A percentile compares a stretch with the other conserved stretches of the same genome.
phyloP scores from a whole-genome alignment of 495 filamentous ascomycete species.

The Trichoderma virens region DNA sequence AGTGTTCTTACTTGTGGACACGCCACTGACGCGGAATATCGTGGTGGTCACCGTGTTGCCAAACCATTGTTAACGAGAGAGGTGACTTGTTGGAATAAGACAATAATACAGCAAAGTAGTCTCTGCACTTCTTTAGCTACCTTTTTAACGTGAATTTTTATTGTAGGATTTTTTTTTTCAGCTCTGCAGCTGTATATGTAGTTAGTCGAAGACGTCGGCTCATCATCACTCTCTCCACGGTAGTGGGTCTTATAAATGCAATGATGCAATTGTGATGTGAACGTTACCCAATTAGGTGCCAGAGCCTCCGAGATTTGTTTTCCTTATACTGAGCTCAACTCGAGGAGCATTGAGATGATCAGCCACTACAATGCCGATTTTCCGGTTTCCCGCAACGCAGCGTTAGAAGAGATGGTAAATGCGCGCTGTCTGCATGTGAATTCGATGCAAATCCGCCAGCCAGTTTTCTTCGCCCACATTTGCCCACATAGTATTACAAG shows the following conservation, averaged over 20 bases:
- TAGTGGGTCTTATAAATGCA: neutral
- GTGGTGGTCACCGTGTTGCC: conserved; percentile 36
- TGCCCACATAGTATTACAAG: no score
- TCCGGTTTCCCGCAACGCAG: neutral
- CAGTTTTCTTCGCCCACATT: no score
- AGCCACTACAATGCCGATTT: neutral
- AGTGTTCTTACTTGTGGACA: conserved; percentile 25
- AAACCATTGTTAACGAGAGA: conserved; percentile 31
- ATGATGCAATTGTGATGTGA: conserved; percentile 8
- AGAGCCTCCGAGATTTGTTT: neutral
- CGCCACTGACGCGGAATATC: conserved; percentile 36
- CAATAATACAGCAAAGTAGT: neutral
- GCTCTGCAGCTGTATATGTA: no score
- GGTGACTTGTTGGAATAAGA: neutral
- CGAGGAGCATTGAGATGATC: neutral
- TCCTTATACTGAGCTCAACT: neutral
- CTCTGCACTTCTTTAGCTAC: no score
- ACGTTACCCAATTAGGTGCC: neutral
- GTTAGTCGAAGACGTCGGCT: neutral
- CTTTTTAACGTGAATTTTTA: neutral
- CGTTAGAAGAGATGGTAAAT: no score
- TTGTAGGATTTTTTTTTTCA: neutral
- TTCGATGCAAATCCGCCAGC: no score
- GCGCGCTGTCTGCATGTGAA: no score
- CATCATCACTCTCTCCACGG: neutral